Evolutionary conservation across 805 yeast genomes (phyloP), one percentile per base, ranked within the genome.

Genomic region (Starmerella stigmatis): DNA sequence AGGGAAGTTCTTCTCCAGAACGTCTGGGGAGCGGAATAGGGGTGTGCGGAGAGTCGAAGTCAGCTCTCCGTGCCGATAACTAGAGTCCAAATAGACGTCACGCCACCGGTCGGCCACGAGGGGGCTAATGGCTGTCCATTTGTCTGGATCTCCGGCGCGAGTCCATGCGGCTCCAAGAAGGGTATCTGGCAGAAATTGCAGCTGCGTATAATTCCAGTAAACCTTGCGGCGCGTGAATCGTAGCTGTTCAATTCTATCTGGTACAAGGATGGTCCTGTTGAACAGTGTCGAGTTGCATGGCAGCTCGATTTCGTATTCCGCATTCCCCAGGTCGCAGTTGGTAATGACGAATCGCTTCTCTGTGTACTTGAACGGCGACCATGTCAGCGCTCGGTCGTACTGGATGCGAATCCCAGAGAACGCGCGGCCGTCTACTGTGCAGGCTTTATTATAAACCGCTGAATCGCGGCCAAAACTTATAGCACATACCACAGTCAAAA

Each of bases 1-100:
- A 12, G 52, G 47, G 29, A 39, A 49, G 8, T 37, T 15, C 10
- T 20, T 38, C 23, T 49, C 52, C 11, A 49, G 43, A n/a, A 37
- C 50, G 37, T 49, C 52, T 7, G 52, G 52, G 7, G 52, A 39
- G 16, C 52, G 44, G 27, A 49, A 17, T 12, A 43, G 32, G n/a
- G 52, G 23, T 12, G 41, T 10, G 16, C 46, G 37, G 12, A 17
- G 17, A 2, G 9, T 20, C 4, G 25, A 8, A 11, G 9, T 19
- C 13, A 12, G 20, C 19, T 21, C 13, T 5, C 38, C 23, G 19
- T 25, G 11, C n/a, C 30, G 21, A 8, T 25, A 10, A 10, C 30
- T 7, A n/a, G 10, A 3, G 28, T 16, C 40, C 28, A 23, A 21
- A 25, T 16, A 4, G 13, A 25, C 3, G 40, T 36, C 22, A 9